These are phyloP conservation scores for Atalantia buxifolia DNA, from an alignment of 345 rosid genomes.

Conservation along the genomic window DNA sequence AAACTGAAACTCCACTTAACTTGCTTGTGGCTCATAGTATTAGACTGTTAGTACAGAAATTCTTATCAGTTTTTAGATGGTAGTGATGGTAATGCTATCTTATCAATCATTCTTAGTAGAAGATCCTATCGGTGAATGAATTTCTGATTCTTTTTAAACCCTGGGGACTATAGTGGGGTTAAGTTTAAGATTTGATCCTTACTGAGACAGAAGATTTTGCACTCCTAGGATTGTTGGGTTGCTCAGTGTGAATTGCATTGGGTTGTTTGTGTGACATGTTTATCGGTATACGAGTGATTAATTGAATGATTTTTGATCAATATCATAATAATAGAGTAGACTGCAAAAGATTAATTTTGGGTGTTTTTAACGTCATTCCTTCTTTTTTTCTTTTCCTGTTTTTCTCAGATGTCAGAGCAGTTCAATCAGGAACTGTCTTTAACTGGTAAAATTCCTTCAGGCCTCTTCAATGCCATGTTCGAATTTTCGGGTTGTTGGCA, in stretches of 20 bases:
- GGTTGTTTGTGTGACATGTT: neutral
- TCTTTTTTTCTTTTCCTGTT: constrained; percentile 1
- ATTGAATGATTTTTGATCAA: neutral
- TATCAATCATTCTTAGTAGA: neutral
- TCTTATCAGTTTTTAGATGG: neutral
- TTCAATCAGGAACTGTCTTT: constrained; percentile 85
- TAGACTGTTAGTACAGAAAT: neutral
- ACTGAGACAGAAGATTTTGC: neutral
- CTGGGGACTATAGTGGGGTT: neutral
- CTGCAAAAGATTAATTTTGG: neutral
- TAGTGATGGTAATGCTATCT: neutral
- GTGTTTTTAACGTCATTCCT: neutral
- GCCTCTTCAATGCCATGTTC: constrained; percentile 86
- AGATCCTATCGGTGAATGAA: neutral
- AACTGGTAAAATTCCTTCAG: constrained; percentile 92
- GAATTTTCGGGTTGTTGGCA: constrained; percentile 92
- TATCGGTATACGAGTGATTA: neutral
- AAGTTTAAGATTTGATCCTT: neutral
- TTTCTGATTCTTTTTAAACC: neutral
- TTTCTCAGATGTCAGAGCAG: constrained; percentile 87
- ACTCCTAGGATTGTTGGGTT: neutral
- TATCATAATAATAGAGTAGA: neutral
- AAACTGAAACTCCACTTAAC: neutral
- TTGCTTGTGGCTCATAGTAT: neutral
- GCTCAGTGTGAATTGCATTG: neutral